Conservation (phyloP, 2,329 filamentous ascomycete species). For the Aschersonia sp. region DNA sequence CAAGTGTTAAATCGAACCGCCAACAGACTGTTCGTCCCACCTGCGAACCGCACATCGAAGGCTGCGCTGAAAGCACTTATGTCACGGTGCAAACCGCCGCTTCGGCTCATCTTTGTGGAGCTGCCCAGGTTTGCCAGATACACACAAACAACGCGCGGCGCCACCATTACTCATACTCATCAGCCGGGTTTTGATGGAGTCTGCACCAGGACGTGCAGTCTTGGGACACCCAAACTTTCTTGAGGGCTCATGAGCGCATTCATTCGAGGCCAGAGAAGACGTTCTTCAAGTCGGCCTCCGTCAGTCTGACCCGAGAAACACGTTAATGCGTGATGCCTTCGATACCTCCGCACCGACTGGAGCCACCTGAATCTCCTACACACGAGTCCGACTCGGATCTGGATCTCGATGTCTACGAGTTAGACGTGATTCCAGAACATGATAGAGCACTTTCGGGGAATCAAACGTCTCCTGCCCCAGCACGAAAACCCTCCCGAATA, state of each 20-base stretch:
- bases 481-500: constrained; percentile 43
- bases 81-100: too few relatives aligned
- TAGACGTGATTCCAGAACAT: constrained; percentile 46
- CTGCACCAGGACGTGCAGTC: neutral
- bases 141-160: constrained; percentile 4
- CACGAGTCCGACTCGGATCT: constrained; percentile 59
- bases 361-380: constrained; percentile 49
- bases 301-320: neutral
- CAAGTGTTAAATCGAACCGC: too few relatives aligned
- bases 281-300: too few relatives aligned
- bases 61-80: too few relatives aligned
- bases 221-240: too few relatives aligned
- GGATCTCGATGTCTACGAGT: constrained; percentile 68
- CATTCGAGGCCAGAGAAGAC: too few relatives aligned
- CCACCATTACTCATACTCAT: neutral
- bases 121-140: neutral
- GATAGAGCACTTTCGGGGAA: constrained; percentile 9
- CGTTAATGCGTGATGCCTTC: constrained; percentile 38
- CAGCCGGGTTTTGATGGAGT: neutral
- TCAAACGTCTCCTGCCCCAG: constrained; percentile 18
- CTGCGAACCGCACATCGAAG: too few relatives aligned
- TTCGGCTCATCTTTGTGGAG: neutral
- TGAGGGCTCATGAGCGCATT: too few relatives aligned
- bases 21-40: too few relatives aligned
- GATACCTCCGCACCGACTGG: constrained; percentile 35